Conservation (phyloP, 75 land plant species). For the Pinus tabuliformis region DNA sequence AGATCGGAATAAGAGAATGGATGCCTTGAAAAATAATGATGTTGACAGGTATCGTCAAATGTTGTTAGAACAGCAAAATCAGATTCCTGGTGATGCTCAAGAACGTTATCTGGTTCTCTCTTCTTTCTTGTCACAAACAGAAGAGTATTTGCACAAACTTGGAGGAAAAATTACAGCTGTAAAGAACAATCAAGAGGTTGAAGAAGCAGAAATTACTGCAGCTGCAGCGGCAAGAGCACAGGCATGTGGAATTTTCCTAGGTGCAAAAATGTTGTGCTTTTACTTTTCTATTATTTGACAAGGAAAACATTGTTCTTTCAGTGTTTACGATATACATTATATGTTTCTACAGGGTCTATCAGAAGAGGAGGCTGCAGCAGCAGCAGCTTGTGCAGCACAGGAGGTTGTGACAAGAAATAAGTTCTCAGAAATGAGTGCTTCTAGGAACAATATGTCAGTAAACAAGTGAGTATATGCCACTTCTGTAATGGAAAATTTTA, state of each 20-base stretch:
- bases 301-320: not conserved
- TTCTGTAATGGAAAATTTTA: not conserved
- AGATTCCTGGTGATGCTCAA: slow-evolving; percentile 94
- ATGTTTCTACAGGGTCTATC: slow-evolving; percentile 74
- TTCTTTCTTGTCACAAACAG: slow-evolving; percentile 94
- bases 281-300: not conserved
- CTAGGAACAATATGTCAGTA: slow-evolving; percentile 68
- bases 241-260: slow-evolving; percentile 36
- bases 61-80: slow-evolving; percentile 89
- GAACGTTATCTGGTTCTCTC: slow-evolving; percentile 93
- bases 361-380: slow-evolving; percentile 94
- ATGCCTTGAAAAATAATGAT: slow-evolving; percentile 99
- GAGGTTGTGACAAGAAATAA: slow-evolving; percentile 79
- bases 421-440: slow-evolving; percentile 77
- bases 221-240: slow-evolving; percentile 88
- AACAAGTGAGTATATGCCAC: slow-evolving; percentile 60
- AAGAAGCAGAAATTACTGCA: slow-evolving; percentile 93
- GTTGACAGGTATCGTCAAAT: slow-evolving; percentile 96
- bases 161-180: slow-evolving; percentile 97
- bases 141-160: slow-evolving; percentile 95
- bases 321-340: not conserved
- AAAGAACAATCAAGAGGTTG: slow-evolving; percentile 89
- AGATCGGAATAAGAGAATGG: slow-evolving; percentile 93
- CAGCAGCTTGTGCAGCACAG: slow-evolving; percentile 91
- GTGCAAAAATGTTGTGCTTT: not conserved